Base-by-base conservation (phyloP, 495 filamentous ascomycete species). In the Hypoxylon perforatum region DNA sequence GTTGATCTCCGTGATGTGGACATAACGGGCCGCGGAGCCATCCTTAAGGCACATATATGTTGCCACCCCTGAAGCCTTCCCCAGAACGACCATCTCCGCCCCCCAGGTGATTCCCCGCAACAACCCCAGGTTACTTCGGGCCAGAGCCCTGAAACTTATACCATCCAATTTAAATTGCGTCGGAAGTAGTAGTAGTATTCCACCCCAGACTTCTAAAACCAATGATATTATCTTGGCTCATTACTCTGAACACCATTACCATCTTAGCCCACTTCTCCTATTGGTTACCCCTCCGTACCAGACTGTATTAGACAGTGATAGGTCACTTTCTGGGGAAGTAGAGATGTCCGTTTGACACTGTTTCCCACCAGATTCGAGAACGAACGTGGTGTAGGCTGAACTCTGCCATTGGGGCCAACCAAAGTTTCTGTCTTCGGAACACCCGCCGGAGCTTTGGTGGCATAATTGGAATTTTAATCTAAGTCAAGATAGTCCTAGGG, bases 1-100 rank as follows among this genome's bases (percentile, higher is more conserved):
- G 46, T 69, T 55, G 44, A 52, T 72, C 72, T 74, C 72, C 69
- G 69, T 70, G 65, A 61, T 47, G 64, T 72, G 69, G 72, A 60
- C 61, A 70, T 61, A 61, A 55, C 69, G 69, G 69, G 67, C 72
- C 66, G 72, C 58, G 50, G 28, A 67, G 62, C 69, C 72, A 74
- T 39, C 44, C n/a, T 39, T 65, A 56, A 53, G 57, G 33, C 44
- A 69, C 49, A 61, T 62, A 52, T 41, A 42, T 47, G 38, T 57
- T 55, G 55, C 59, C 54, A 68, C 59, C 58, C 59, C 59, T 68
- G 44, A 30, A n/a, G 30, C 11, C 30, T 33, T 36, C 9, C 49
- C 59, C 59, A 59, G 47, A 64, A 64, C 51, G 59, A 69, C 12
- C 41, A 1, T 47, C 44, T 41, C 12, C 30, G 19, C 59, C 51